phyloP scores from a whole-genome alignment of 805 yeast genomes.

The Wickerhamiella australiensis region DNA sequence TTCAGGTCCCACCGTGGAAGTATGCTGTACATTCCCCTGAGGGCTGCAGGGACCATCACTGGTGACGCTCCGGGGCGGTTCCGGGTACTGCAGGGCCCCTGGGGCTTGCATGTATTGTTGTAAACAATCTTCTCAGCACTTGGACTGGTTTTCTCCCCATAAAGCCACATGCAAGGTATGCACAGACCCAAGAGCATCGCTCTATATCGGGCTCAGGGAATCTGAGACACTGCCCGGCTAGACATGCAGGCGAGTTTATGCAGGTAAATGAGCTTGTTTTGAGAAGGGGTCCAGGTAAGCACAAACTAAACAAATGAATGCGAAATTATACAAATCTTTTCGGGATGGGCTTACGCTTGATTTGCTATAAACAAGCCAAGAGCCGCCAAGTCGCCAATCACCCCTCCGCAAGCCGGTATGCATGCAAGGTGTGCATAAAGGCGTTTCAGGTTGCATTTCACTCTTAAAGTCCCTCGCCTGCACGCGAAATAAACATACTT shows the following conservation, averaged over 20 bases:
- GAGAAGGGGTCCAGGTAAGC: background rate
- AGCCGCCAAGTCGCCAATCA: no score
- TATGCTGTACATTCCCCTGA: background rate
- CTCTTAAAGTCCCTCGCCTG: background rate
- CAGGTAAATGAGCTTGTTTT: background rate
- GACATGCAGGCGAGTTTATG: background rate
- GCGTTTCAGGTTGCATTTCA: conserved; percentile 1
- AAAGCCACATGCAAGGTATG: no score
- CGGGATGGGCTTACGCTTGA: no score
- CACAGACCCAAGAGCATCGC: background rate
- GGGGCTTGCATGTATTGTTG: no score
- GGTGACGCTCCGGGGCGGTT: no score
- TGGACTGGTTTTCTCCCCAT: no score
- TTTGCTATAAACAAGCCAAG: no score
- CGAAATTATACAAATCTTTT: no score
- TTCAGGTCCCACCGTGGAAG: background rate
- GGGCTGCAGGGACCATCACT: background rate
- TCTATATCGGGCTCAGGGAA: background rate
- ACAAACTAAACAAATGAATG: background rate
- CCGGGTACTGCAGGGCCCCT: no score
- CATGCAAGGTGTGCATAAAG: background rate
- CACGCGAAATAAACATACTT: no score
- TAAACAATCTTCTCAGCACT: no score
- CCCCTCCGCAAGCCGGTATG: background rate
- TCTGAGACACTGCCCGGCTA: background rate